Percentiles rank a stretch among this genome's conserved stretches.
phyloP scores from a whole-genome alignment of 306 rosid genomes.

The Castanea sativa region DNA sequence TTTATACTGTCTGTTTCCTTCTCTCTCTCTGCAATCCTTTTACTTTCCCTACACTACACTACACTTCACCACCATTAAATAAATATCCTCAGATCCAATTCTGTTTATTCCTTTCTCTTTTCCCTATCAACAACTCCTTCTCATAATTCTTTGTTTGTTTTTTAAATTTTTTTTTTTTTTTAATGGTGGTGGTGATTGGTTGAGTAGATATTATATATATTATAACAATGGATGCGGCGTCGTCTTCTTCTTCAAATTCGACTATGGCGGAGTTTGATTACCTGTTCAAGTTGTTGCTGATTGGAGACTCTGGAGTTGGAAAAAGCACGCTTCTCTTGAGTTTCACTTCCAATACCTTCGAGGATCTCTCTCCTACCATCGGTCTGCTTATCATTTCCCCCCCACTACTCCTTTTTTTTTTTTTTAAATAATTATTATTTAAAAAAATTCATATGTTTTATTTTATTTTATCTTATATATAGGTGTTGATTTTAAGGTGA shows the following conservation, averaged over 20 bases:
- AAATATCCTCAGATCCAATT: too few relatives aligned
- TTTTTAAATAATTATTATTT: too few relatives aligned
- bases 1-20: too few relatives aligned
- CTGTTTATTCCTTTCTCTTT: too few relatives aligned
- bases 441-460: not conserved
- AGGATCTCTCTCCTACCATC: constrained; percentile 85
- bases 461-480: not conserved
- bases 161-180: too few relatives aligned
- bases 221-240: constrained; percentile 47
- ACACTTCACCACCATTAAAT: too few relatives aligned
- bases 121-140: too few relatives aligned
- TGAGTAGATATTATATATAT: not conserved
- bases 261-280: constrained; percentile 65
- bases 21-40: too few relatives aligned
- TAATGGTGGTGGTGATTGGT: not conserved
- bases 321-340: constrained; percentile 75
- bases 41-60: too few relatives aligned
- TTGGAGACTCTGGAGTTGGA: constrained; percentile 88
- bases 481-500: constrained; percentile 93
- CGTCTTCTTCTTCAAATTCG: constrained; percentile 24
- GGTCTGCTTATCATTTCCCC: constrained; percentile 32
- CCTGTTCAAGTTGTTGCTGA: constrained; percentile 73
- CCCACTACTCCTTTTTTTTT: not conserved
- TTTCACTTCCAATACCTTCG: constrained; percentile 63
- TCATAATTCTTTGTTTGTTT: too few relatives aligned